phyloP scores from a whole-genome alignment of 371 early-diverging fungal genomes.

The Zancudomyces culisetae region DNA sequence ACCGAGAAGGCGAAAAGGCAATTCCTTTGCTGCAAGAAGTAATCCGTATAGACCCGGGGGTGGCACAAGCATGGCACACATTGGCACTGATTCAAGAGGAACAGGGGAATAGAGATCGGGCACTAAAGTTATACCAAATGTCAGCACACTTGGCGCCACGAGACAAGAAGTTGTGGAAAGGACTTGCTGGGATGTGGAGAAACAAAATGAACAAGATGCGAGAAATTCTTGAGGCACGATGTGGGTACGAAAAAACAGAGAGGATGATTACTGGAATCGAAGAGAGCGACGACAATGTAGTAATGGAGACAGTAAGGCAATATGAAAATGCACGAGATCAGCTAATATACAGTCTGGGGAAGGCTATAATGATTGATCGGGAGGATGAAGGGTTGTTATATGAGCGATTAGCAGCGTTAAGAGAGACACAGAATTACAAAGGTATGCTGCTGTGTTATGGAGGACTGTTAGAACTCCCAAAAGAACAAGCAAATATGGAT shows the following conservation, averaged over 20 bases:
- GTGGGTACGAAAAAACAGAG: slow-evolving; percentile 1
- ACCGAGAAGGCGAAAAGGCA: slow-evolving; percentile 41
- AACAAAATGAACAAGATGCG: slow-evolving; percentile 29
- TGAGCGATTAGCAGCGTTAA: slow-evolving; percentile 43
- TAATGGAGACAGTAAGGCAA: not conserved
- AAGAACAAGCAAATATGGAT: slow-evolving; percentile 13
- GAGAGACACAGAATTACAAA: slow-evolving; percentile 21
- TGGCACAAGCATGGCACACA: slow-evolving; percentile 63
- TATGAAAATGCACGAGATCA: slow-evolving; percentile 27
- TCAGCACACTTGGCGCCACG: slow-evolving; percentile 74
- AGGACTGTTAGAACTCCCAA: slow-evolving; percentile 6
- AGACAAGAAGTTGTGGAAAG: slow-evolving; percentile 68
- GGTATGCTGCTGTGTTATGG: slow-evolving; percentile 7
- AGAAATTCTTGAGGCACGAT: slow-evolving; percentile 1
- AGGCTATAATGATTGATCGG: slow-evolving; percentile 41
- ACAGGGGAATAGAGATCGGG: slow-evolving; percentile 47
- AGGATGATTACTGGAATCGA: not conserved
- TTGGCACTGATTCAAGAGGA: slow-evolving; percentile 86
- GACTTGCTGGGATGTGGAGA: slow-evolving; percentile 47
- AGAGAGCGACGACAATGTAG: not conserved
- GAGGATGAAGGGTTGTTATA: slow-evolving; percentile 44
- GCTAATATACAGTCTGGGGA: slow-evolving; percentile 60
- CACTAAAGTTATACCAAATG: slow-evolving; percentile 60
- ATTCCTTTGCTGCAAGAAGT: slow-evolving; percentile 48
- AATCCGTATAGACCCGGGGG: slow-evolving; percentile 45